These are phyloP conservation scores for Sodiomyces alkalinus DNA, from an alignment of 2,329 filamentous ascomycete species.

Conservation along the genomic window DNA sequence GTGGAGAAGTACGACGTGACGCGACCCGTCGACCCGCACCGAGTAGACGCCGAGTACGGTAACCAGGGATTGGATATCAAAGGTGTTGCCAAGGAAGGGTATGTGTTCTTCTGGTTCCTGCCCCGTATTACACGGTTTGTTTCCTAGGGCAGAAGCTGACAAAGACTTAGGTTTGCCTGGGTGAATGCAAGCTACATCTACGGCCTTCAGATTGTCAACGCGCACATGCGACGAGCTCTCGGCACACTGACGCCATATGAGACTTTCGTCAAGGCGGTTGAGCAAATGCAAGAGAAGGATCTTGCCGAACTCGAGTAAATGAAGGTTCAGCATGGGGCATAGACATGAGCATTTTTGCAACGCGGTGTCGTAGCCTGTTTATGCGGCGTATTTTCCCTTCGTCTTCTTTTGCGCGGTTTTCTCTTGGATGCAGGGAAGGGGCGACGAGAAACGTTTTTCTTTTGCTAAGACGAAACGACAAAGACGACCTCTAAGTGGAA, in stretches of 20 bases:
- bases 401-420: no score
- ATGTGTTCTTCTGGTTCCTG: conserved; percentile 24
- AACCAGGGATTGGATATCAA: conserved; percentile 95
- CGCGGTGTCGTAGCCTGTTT: no score
- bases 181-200: conserved; percentile 97
- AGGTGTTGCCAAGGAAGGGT: conserved; percentile 92
- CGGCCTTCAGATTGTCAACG: conserved; percentile 74
- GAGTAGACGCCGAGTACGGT: conserved; percentile 91
- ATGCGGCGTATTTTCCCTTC: no score
- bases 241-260: conserved; percentile 80
- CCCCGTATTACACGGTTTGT: no score
- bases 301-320: conserved; percentile 27
- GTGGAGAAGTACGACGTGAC: conserved; percentile 99
- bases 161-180: conserved; percentile 72
- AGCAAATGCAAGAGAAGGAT: conserved; percentile 36
- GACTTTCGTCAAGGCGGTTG: conserved; percentile 57
- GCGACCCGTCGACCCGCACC: conserved; percentile 73
- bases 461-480: no score
- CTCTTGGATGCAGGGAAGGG: neutral
- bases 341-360: no score
- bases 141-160: conserved; percentile 15
- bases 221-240: conserved; percentile 77
- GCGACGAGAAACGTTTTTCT: no score
- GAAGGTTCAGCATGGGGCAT: no score
- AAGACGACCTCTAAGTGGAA: no score